Conservation (phyloP, 805 yeast genomes). For the Wickerhamiella dianesei region DNA sequence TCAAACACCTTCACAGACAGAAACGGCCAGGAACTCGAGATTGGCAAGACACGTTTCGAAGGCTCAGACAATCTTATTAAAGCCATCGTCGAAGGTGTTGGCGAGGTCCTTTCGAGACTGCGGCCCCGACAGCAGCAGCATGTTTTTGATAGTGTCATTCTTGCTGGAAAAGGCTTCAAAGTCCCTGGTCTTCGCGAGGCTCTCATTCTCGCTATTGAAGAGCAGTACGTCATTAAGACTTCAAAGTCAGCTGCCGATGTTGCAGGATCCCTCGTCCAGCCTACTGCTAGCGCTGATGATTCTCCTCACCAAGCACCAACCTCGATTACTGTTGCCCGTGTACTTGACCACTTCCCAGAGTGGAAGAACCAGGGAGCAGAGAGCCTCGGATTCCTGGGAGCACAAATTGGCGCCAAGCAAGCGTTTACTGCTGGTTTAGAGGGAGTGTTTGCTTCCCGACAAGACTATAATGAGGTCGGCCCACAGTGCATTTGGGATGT, state of each 20-base stretch:
- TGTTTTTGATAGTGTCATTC: conserved; percentile 68
- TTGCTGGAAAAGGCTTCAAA: conserved; percentile 64
- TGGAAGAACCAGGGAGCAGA: conserved; percentile 77
- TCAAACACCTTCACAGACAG: conserved; percentile 57
- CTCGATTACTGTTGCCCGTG: conserved; percentile 49
- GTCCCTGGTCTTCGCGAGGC: conserved; percentile 69
- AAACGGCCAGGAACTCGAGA: conserved; percentile 39
- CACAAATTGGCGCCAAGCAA: conserved; percentile 76
- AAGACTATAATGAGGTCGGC: conserved; percentile 63
- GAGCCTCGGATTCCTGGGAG: conserved; percentile 71
- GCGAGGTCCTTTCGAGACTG: conserved; percentile 39
- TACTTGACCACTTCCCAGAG: conserved; percentile 87
- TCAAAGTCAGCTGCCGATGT: conserved; percentile 17
- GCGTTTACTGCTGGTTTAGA: conserved; percentile 53
- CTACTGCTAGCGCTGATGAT: conserved; percentile 16
- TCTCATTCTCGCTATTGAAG: conserved; percentile 42
- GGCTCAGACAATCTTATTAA: conserved; percentile 55
- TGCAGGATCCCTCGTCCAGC: conserved; percentile 5
- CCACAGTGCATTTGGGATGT: conserved; percentile 72
- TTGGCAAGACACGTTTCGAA: conserved; percentile 85
- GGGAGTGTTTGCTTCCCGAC: conserved; percentile 51
- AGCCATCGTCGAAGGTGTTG: conserved; percentile 40
- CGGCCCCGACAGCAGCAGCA: conserved; percentile 64
- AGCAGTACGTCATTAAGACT: conserved; percentile 35
- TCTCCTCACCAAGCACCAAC: conserved; percentile 58